A percentile compares a stretch with the other conserved stretches of the same genome.
Conservation (phyloP, 441 rosid genomes). For the Syzygium malaccense region DNA sequence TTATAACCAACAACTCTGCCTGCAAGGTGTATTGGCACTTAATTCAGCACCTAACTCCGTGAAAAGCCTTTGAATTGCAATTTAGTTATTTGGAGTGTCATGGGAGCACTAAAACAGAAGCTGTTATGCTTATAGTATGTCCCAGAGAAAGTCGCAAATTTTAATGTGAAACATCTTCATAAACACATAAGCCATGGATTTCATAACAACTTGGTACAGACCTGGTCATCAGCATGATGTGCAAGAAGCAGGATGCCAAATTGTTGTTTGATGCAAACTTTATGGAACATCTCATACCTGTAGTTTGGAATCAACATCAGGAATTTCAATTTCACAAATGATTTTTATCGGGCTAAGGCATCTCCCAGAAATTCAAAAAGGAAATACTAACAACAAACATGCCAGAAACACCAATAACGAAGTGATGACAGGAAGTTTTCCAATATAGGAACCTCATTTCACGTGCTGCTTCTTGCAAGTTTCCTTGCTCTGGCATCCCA, state of each 20-base stretch:
- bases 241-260: conserved; percentile 75
- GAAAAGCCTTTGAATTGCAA: background rate
- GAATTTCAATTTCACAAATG: background rate
- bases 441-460: conserved; percentile 46
- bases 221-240: conserved; percentile 98
- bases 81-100: background rate
- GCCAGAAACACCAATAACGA: background rate
- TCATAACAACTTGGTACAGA: conserved; percentile 5
- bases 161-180: background rate
- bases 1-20: conserved; percentile 85
- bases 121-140: background rate
- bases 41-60: background rate
- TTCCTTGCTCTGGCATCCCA: conserved; percentile 85
- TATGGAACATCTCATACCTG: conserved; percentile 72
- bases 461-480: conserved; percentile 88
- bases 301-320: conserved; percentile 9
- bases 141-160: background rate
- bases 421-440: background rate
- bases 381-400: background rate
- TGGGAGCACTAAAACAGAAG: background rate
- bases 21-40: conserved; percentile 35
- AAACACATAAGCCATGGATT: background rate
- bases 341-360: background rate
- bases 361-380: background rate
- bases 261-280: conserved; percentile 46